Conservation (phyloP, 768 basidiomycete genomes). For the Calvatia gigantea region DNA sequence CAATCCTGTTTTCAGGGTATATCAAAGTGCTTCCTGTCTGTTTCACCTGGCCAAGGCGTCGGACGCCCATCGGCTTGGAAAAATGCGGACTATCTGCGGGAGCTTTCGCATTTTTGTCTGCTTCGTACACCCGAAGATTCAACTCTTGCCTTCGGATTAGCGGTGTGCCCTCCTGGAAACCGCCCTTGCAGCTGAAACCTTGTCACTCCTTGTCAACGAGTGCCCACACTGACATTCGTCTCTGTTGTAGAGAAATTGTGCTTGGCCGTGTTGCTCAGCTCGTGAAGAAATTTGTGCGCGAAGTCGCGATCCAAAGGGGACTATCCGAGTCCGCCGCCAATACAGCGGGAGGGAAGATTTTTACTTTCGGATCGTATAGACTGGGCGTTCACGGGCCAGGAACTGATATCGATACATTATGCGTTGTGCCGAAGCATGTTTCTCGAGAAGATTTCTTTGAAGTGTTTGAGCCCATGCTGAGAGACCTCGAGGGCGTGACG, state of each 20-base stretch:
- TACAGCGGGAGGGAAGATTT: conserved; percentile 96
- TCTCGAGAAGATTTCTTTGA: conserved; percentile 95
- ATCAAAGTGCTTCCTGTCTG: background rate
- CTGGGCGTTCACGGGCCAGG: conserved; percentile 96
- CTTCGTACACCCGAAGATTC: background rate
- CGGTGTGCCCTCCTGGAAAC: background rate
- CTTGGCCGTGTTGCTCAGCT: conserved; percentile 85
- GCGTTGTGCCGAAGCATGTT: conserved; percentile 96
- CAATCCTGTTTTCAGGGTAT: background rate
- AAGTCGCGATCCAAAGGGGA: conserved; percentile 73
- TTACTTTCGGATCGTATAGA: conserved; percentile 97
- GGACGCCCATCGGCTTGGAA: background rate
- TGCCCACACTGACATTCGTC: conserved; percentile 2
- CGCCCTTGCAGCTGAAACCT: background rate
- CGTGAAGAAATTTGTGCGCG: conserved; percentile 90
- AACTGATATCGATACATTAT: conserved; percentile 96
- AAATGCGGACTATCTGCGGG: background rate
- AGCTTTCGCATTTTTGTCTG: background rate
- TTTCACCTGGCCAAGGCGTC: background rate
- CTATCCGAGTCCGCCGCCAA: conserved; percentile 84
- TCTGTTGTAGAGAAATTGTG: conserved; percentile 77
- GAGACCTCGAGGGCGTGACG: conserved; percentile 73
- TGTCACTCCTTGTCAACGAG: background rate
- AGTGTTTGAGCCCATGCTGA: conserved; percentile 85
- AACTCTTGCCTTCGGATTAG: background rate